Percentiles rank a stretch among this genome's conserved stretches.
These are phyloP conservation scores for Colletotrichum costaricense DNA, from an alignment of 2,329 filamentous ascomycete species.

Conservation along the genomic window DNA sequence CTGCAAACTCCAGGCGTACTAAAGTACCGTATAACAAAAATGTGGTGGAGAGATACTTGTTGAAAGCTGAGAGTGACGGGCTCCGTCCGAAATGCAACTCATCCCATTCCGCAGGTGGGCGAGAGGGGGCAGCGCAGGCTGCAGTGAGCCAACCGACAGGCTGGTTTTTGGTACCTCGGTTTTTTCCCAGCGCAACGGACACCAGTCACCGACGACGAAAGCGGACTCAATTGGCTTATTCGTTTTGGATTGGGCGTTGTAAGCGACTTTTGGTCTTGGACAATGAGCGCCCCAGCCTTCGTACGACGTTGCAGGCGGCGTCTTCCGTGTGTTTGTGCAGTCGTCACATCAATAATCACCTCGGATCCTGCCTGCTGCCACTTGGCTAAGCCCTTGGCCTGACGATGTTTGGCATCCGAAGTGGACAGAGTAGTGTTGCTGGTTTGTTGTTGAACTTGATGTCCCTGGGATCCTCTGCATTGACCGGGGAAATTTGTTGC, in stretches of 20 bases:
- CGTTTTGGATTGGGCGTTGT: neutral
- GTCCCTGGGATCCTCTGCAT: constrained; percentile 16
- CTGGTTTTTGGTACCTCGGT: constrained; percentile 10
- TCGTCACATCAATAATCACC: neutral
- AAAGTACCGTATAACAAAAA: neutral
- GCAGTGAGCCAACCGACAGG: neutral
- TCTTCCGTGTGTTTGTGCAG: constrained; percentile 1
- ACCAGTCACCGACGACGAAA: neutral
- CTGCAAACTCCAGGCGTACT: neutral
- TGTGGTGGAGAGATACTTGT: neutral
- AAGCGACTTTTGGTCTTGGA: neutral
- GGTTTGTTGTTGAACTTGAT: neutral
- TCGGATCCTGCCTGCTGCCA: neutral
- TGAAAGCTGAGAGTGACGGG: neutral
- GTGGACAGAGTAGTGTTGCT: neutral
- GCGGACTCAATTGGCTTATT: constrained; percentile 3
- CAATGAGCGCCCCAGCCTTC: neutral
- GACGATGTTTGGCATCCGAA: neutral
- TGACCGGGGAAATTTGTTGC: constrained; percentile 31
- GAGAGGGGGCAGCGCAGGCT: neutral
- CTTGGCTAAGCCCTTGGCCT: neutral
- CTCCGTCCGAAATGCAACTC: neutral
- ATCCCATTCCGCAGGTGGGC: neutral
- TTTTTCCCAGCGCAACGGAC: neutral
- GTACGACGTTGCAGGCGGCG: constrained; percentile 32